These are phyloP conservation scores for Beta corolliflora DNA, from an alignment of 179 eudicot genomes.

Conservation along the genomic window DNA sequence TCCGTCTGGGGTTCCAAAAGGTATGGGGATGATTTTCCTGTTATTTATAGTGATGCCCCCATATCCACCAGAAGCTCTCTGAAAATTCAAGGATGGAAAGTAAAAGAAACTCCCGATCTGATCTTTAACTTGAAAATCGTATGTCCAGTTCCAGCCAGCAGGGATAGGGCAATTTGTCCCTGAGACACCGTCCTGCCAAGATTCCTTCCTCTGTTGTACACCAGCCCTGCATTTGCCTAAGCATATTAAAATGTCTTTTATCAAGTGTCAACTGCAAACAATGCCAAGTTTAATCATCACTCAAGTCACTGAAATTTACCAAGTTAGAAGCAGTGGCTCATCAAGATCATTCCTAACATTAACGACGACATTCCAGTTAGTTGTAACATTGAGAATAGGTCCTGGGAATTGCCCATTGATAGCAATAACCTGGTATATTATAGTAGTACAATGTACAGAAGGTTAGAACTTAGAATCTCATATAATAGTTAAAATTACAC, in stretches of 20 bases:
- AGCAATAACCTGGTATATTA: constrained; percentile 69
- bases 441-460: not conserved
- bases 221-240: constrained; percentile 71
- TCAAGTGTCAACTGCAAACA: constrained; percentile 15
- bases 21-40: constrained; percentile 74
- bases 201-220: constrained; percentile 76
- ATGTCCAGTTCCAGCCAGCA: constrained; percentile 98
- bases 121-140: constrained; percentile 91
- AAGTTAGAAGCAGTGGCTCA: constrained; percentile 87
- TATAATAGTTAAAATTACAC: not conserved
- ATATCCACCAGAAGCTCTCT: constrained; percentile 90
- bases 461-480: constrained; percentile 13
- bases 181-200: constrained; percentile 96
- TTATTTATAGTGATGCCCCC: constrained; percentile 92
- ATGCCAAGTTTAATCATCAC: not conserved
- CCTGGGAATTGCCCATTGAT: constrained; percentile 89
- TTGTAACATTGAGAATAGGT: constrained; percentile 82
- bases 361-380: constrained; percentile 89
- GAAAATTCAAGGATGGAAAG: constrained; percentile 84
- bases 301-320: constrained; percentile 45
- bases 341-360: constrained; percentile 84
- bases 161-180: constrained; percentile 97
- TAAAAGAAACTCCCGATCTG: constrained; percentile 99
- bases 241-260: constrained; percentile 28
- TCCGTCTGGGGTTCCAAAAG: constrained; percentile 92